Base-by-base conservation (phyloP, 371 early-diverging fungal genomes). In the Chytridium lagenaria region DNA sequence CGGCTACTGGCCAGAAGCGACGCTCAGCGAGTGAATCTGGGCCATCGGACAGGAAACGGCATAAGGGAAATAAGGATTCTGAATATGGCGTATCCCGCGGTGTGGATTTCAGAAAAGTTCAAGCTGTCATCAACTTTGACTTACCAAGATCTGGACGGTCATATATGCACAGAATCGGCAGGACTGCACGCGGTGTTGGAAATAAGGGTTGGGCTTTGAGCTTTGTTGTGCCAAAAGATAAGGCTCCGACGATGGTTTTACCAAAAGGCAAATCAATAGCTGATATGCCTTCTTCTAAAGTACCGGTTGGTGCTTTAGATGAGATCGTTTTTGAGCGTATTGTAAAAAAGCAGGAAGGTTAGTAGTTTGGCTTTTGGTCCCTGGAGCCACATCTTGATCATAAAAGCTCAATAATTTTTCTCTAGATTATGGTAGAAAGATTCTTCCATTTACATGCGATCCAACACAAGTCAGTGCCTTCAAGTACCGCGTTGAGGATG, bases 61-160 rank as follows among this genome's bases (percentile, higher is more conserved):
- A 68, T 31, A 50, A 68, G 44, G 26, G 50, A 5, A 68, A 59
- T 59, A 84, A 84, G 78, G 87, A 88, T 74, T 77, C 76, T 12
- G 97, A 96, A 78, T 95, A 94, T 78, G 98, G 98, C 44, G 97
- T 98, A 28, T 90, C 98, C 5, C 92, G 99, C 38, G 99, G 99
- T 50, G 91, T 99, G 55, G 99, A 99, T 84, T 97, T 99, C 79
- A 89, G 93, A 70, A 91, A 93, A 69, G 95, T 97, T 0, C 90
- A 92, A 0, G 91, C 95, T 0, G 99, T 99, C 37, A 91, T 99
- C 85, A 99, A 99, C 84, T 98, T 98, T 88, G 99, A 99, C 80
- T 91, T 99, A 74, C 99, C 99, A 30, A 80, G 72, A 0, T 90
- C 95, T 0, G 89, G 93, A n/a, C 89, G 93, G 70, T 85, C 96